Evolutionary conservation across 139 green algal species (phyloP), one percentile per base, ranked within the genome.

Genomic region (Chlamydomonas eustigma): DNA sequence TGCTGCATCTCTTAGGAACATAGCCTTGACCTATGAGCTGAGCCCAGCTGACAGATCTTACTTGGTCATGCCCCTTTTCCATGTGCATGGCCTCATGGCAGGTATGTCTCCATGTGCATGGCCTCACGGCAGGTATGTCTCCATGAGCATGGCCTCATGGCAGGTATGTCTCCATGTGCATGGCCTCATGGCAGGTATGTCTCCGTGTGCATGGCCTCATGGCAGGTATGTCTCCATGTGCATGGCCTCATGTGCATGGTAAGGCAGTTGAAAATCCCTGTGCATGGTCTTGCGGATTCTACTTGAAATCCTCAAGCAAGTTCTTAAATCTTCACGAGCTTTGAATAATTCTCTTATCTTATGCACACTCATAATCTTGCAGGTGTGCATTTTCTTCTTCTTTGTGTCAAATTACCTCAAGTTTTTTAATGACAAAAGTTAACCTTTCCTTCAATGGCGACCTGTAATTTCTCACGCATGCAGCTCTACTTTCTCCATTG

Each of bases 41-140:
- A 64, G 28, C 0, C 51, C 83, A 1, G 38, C 50, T 0, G 92
- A 96, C 85, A 44, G 78, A 33, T 91, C 85, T 0, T 80, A 92
- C 64, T 76, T 93, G 35, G 90, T 90, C 30, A 96, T 96, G 91
- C 93, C 93, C 0, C 86, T 97, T 0, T 97, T 97, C 86, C 93
- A 97, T 85, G 91, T 97, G 66, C 90, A 96, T 70, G 93, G 93
- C 22, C 82, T 97, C 25, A 94, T 96, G 84, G 87, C 85, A 51
- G 77, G 76, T 80, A 67, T 22, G 63, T n/a, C n/a, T n/a, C 18
- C 18, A 18, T 58, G 44, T 18, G 12, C 44, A 58, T 18, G 18
- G 44, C 18, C 44, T 58, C 44, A 58, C 18, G 44, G 44, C 44
- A 58, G 44, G 44, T 58, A 18, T 18, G 44, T 58, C 44, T 18